Conservation (phyloP, 202 grass and related monocot species). For the Bolboschoenoplectus hybrid region DNA sequence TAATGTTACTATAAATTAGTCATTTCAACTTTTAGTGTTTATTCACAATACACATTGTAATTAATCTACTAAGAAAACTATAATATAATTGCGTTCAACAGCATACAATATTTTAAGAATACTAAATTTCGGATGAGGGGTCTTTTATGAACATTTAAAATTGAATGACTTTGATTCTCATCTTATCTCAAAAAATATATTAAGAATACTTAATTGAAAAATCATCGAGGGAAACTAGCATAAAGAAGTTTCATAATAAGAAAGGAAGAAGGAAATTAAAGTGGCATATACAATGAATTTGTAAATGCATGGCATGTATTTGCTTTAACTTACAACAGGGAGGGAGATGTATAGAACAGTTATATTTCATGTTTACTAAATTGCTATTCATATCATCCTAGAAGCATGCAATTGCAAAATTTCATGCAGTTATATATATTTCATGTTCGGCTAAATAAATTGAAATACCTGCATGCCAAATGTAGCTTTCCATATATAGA, state of each 20-base stretch:
- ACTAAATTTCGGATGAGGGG: no score
- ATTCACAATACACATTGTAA: background rate
- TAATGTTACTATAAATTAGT: background rate
- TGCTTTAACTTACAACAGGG: background rate
- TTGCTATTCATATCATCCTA: background rate
- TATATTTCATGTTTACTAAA: background rate
- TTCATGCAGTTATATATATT: background rate
- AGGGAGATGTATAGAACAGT: background rate
- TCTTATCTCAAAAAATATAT: no score
- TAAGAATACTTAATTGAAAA: no score
- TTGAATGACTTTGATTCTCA: no score
- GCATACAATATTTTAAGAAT: background rate
- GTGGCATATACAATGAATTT: background rate
- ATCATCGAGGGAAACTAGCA: background rate
- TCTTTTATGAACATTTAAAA: no score
- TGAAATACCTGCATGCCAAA: background rate
- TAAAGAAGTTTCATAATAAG: background rate
- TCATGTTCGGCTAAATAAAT: background rate
- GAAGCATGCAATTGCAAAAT: background rate
- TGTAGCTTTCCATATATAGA: background rate
- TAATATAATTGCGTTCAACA: background rate
- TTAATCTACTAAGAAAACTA: background rate
- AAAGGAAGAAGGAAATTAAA: background rate
- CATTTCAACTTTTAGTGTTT: background rate
- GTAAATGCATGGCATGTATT: background rate